Conservation (phyloP, 2,329 filamentous ascomycete genomes). For the Nectriaceae sp. region DNA sequence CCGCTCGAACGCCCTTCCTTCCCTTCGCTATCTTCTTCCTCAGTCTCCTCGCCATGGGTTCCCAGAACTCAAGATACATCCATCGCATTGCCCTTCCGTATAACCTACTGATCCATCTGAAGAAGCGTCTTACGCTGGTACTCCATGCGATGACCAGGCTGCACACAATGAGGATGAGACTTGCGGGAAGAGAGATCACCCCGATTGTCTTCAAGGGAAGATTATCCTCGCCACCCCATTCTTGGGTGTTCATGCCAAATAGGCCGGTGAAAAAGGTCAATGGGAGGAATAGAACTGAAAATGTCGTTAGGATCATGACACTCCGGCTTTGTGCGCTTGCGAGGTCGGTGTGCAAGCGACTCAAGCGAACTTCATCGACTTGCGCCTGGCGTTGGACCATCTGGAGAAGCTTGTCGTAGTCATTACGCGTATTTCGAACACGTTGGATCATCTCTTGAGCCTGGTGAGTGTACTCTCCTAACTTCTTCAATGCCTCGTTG, state of each 20-base stretch:
- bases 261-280: constrained; percentile 66
- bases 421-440: constrained; percentile 59
- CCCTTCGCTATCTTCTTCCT: constrained; percentile 19
- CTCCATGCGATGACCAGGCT: constrained; percentile 60
- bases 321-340: constrained; percentile 63
- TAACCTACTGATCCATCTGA: constrained; percentile 24
- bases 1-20: constrained; percentile 9
- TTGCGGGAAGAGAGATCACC: constrained; percentile 49
- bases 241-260: constrained; percentile 65
- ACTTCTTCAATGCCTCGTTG: constrained; percentile 50
- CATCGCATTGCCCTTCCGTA: constrained; percentile 18
- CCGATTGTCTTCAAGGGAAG: constrained; percentile 48
- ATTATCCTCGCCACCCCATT: constrained; percentile 57
- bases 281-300: constrained; percentile 64
- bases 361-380: constrained; percentile 65
- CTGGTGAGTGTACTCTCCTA: constrained; percentile 57
- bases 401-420: constrained; percentile 66
- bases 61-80: constrained; percentile 24
- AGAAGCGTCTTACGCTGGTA: constrained; percentile 40
- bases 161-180: constrained; percentile 47
- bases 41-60: constrained; percentile 18
- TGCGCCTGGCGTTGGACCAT: constrained; percentile 69
- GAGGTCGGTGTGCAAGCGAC: constrained; percentile 62
- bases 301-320: constrained; percentile 67
- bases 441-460: constrained; percentile 59